Evolutionary conservation across 768 basidiomycete genomes (phyloP), one percentile per base, ranked within the genome.

Genomic region (Boletus fagicola): DNA sequence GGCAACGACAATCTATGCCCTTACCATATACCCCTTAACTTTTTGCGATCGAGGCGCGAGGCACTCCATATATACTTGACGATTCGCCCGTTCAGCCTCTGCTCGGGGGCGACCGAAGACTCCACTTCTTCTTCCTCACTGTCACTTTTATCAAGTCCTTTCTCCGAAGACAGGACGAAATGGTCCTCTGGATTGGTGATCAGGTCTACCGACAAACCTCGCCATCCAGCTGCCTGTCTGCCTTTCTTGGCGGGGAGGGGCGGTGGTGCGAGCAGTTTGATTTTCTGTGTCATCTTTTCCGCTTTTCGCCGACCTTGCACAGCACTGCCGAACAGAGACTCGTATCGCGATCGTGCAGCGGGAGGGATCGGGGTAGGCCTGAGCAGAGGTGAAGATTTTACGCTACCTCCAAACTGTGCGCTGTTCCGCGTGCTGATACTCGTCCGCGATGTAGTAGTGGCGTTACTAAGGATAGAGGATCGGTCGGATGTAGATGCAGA

Each of bases 201-300:
- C 51, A 86, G 70, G 67, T 90, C 88, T 30, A 89, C 82, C 1
- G 87, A 87, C 40, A 87, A 66, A 10, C 84, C 88, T 44, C 87
- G 76, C 90, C 90, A 92, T 3, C 90, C 90, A 4, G 82, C 83
- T 1, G 87, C 84, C 54, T 84, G 80, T 55, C 85, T 70, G 40
- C 65, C 67, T 44, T 80, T 78, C 59, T 79, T 77, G 16, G 76
- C 64, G 47, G 74, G 56, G 16, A 77, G 74, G 55, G 73, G 74
- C 4, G 74, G 62, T 2, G 75, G 71, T 20, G 71, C 76, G 10
- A 74, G 70, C 24, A 67, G 61, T 36, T 61, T 62, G 28, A 12
- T 47, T 35, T 68, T 65, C 36, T 65, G 73, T 45, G 63, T 61
- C 49, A 72, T 72, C 48, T 60, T 65, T 48, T 67, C 66, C 5